These are phyloP conservation scores for Eucalyptus sp. DNA, from an alignment of 345 rosid genomes.

Conservation along the genomic window DNA sequence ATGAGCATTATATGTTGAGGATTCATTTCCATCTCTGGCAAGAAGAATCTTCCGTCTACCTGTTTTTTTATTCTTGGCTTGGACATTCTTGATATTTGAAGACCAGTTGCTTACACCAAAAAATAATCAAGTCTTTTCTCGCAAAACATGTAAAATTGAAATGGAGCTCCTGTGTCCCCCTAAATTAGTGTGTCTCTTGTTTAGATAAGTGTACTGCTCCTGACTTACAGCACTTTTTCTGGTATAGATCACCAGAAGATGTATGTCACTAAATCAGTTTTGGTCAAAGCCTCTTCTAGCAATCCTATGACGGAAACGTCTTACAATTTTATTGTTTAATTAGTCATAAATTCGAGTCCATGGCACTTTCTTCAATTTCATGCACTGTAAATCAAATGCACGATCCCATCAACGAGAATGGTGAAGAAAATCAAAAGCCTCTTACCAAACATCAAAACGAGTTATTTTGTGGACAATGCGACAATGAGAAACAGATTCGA, in stretches of 20 bases:
- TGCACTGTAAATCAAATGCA: background rate
- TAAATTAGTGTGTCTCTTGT: background rate
- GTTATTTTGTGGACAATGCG: background rate
- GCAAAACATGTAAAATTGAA: background rate
- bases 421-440: background rate
- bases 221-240: background rate
- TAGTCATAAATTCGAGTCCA: background rate
- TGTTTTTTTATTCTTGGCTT: background rate
- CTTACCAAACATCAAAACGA: background rate
- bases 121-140: background rate
- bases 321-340: rapidly evolving
- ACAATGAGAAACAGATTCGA: background rate
- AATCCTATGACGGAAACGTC: background rate
- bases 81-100: background rate
- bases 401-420: background rate
- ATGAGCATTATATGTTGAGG: background rate
- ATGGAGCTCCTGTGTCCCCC: background rate
- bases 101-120: background rate
- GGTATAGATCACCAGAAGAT: background rate
- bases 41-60: background rate
- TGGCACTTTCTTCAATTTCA: background rate
- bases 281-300: background rate
- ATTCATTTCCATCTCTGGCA: background rate
- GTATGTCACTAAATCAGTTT: background rate
- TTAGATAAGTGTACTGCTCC: background rate